A percentile compares a stretch with the other conserved stretches of the same genome.
These are phyloP conservation scores for Clathrus columnatus DNA, from an alignment of 768 basidiomycete genomes.

Conservation along the genomic window DNA sequence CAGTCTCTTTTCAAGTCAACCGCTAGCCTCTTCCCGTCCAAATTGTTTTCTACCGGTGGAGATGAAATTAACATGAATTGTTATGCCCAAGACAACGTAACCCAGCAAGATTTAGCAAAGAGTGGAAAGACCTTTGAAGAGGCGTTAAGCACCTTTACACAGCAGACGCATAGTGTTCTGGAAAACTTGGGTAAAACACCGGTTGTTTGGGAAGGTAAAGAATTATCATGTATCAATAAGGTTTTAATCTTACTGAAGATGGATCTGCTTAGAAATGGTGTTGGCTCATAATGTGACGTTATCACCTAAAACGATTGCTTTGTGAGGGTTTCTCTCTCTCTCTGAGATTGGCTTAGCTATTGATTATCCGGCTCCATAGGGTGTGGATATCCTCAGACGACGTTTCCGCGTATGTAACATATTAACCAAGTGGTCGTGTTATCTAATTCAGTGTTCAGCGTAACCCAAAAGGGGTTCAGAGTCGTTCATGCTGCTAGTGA, in stretches of 20 bases:
- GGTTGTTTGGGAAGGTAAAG: conserved; percentile 71
- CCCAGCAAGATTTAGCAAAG: conserved; percentile 43
- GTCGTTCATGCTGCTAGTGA: conserved; percentile 65
- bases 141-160: conserved; percentile 55
- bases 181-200: conserved; percentile 55
- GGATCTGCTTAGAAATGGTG: conserved; percentile 46
- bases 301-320: conserved; percentile 44
- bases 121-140: conserved; percentile 48
- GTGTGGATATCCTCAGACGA: conserved; percentile 67
- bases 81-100: conserved; percentile 53
- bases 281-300: conserved; percentile 42
- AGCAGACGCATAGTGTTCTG: conserved; percentile 50
- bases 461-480: conserved; percentile 50
- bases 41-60: conserved; percentile 72
- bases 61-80: conserved; percentile 70
- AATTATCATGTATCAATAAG: not conserved
- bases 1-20: conserved; percentile 42
- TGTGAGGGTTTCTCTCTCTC: conserved; percentile 29
- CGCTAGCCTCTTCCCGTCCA: conserved; percentile 38
- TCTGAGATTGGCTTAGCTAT: conserved; percentile 8
- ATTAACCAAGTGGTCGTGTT: not conserved
- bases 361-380: conserved; percentile 27
- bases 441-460: conserved; percentile 17
- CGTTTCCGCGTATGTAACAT: conserved; percentile 30
- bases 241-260: conserved; percentile 7